These are phyloP conservation scores for Neurospora sp. DNA, from an alignment of 495 filamentous ascomycete genomes.

Conservation along the genomic window DNA sequence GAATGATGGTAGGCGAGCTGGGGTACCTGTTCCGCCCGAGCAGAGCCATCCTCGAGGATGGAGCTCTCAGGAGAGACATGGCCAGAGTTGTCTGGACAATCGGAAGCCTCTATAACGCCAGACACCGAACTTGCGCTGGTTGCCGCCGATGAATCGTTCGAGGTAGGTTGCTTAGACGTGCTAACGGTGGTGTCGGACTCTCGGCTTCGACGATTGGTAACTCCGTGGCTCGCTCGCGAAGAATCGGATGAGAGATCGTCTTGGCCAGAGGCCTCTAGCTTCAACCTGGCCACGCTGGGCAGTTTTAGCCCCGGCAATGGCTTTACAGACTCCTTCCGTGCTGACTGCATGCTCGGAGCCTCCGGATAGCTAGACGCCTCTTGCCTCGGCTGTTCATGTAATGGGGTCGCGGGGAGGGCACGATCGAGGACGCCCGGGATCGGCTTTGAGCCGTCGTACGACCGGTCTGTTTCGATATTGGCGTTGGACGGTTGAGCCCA, in stretches of 20 bases:
- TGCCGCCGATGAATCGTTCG: conserved; percentile 34
- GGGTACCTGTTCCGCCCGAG: conserved; percentile 33
- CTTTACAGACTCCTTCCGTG: conserved; percentile 3
- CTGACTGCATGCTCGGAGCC: background rate
- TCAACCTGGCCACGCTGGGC: conserved; percentile 1
- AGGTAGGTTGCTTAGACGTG: conserved; percentile 32
- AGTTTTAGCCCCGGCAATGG: conserved; percentile 5
- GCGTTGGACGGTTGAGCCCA: conserved; percentile 32
- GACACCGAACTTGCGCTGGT: conserved; percentile 42
- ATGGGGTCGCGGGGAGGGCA: conserved; percentile 23
- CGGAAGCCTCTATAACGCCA: conserved; percentile 32
- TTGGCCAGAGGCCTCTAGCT: conserved; percentile 1
- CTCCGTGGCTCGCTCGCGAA: conserved; percentile 1
- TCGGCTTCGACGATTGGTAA: conserved; percentile 33
- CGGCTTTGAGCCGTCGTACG: conserved; percentile 3
- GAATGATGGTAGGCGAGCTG: conserved; percentile 48
- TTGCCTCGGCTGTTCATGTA: conserved; percentile 10
- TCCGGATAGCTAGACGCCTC: background rate
- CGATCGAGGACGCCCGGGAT: conserved; percentile 13
- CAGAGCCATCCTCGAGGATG: conserved; percentile 25
- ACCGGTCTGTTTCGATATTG: conserved; percentile 26
- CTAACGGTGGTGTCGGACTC: conserved; percentile 38
- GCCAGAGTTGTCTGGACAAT: conserved; percentile 27
- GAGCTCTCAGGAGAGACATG: conserved; percentile 34
- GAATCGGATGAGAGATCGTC: background rate